Conservation (phyloP, 129 eudicot genomes). For the Dittrichia graveolens region DNA sequence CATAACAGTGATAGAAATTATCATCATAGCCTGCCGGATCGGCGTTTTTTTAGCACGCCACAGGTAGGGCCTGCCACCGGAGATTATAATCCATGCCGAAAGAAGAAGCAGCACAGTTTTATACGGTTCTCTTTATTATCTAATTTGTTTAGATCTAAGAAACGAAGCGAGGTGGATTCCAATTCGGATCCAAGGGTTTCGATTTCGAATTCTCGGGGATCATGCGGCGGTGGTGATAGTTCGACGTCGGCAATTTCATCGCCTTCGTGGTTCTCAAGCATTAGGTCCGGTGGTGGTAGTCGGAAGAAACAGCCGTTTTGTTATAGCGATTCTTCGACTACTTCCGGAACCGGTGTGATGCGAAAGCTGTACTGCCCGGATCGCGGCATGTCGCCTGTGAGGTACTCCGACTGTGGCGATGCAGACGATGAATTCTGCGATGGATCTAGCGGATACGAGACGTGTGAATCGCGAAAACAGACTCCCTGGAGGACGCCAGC, state of each 20-base stretch:
- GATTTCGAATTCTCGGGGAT: conserved; percentile 28
- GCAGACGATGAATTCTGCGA: conserved; percentile 47
- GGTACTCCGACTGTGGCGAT: conserved; percentile 46
- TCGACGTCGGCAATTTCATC: conserved; percentile 44
- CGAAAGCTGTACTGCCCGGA: conserved; percentile 38
- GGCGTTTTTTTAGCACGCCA: conserved; percentile 62
- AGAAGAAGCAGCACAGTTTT: conserved; percentile 28
- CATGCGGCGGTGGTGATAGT: conserved; percentile 27
- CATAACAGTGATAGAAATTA: conserved; percentile 5
- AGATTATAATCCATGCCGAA: conserved; percentile 21
- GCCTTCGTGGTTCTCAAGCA: conserved; percentile 59
- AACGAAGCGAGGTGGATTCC: conserved; percentile 22
- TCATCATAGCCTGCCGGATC: conserved; percentile 32
- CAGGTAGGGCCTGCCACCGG: conserved; percentile 48
- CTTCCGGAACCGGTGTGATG: conserved; percentile 9
- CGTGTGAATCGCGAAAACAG: conserved; percentile 56
- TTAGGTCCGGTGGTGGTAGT: conserved; percentile 40
- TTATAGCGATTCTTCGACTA: conserved; percentile 18
- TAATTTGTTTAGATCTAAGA: conserved; percentile 63
- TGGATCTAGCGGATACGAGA: conserved; percentile 60
- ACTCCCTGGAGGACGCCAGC: conserved; percentile 56
- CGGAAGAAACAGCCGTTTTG: conserved; percentile 49
- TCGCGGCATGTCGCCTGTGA: conserved; percentile 75
- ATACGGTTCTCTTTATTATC: conserved; percentile 42
- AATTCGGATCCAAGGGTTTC: conserved; percentile 32